These are phyloP conservation scores for Orychophragmus violaceus DNA, from an alignment of 345 rosid species.

Conservation along the genomic window DNA sequence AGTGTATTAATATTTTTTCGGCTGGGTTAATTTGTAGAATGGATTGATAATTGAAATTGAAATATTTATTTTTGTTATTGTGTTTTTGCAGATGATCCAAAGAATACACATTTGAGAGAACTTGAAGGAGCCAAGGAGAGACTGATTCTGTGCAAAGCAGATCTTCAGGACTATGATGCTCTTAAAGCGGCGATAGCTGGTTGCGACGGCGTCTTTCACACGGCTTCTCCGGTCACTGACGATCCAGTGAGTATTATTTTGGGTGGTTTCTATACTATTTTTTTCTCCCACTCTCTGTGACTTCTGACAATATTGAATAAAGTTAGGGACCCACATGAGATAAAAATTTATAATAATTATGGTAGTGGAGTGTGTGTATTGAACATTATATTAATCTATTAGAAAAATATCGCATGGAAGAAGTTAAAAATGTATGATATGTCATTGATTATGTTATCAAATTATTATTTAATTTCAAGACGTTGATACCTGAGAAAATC, in stretches of 20 bases:
- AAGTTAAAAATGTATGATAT: too few species aligned
- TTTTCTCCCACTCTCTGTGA: not conserved
- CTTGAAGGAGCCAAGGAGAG: constrained; percentile 90
- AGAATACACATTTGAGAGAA: constrained; percentile 77
- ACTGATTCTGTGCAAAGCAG: constrained; percentile 58
- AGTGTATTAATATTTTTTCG: not conserved
- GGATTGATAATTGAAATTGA: too few species aligned
- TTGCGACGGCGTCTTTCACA: constrained; percentile 90
- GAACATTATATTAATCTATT: too few species aligned
- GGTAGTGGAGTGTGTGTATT: constrained; percentile 8
- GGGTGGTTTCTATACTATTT: not conserved
- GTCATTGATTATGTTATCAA: too few species aligned
- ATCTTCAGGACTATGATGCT: constrained; percentile 67
- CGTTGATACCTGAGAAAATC: too few species aligned
- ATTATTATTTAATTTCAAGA: not conserved
- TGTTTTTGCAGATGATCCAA: constrained; percentile 59
- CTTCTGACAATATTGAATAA: not conserved
- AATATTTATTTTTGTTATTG: not conserved
- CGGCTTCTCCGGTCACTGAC: constrained; percentile 96
- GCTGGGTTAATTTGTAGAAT: not conserved
- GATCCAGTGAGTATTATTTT: constrained; percentile 60
- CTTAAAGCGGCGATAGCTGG: constrained; percentile 63
- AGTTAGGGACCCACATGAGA: not conserved
- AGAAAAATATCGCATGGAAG: not conserved
- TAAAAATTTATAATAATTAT: not conserved